Evolutionary conservation across 2,329 filamentous ascomycete species (phyloP).

Genomic region (Aspergillus ibericus): DNA sequence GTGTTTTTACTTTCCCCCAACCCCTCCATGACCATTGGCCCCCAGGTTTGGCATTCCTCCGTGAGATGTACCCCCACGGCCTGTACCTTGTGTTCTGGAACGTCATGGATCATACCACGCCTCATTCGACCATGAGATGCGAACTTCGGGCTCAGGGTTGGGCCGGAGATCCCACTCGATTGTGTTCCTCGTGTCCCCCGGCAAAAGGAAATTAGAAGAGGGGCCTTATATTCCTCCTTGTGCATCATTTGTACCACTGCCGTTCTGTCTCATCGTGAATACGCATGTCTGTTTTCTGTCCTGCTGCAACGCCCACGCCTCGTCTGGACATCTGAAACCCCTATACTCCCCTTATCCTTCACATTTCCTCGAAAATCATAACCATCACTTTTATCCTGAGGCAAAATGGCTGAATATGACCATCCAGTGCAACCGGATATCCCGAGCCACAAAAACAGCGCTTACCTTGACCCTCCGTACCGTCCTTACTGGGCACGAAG

Average conservation of each 20-base stretch:
- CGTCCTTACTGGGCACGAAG: slow-evolving; percentile 43
- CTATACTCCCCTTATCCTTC: neutral
- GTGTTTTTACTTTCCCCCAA: neutral
- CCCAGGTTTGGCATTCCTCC: neutral
- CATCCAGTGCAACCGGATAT: slow-evolving; percentile 21
- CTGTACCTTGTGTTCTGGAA: slow-evolving; percentile 1
- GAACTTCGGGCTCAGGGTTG: neutral
- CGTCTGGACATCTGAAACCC: neutral
- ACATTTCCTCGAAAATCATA: neutral
- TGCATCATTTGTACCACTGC: slow-evolving; percentile 17
- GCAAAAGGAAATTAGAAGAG: slow-evolving; percentile 2
- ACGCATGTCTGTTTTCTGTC: neutral
- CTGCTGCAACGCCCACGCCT: neutral
- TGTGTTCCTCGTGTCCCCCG: neutral
- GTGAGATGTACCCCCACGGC: neutral
- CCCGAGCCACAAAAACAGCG: slow-evolving; percentile 11
- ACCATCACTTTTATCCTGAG: neutral
- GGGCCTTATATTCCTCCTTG: slow-evolving; percentile 3
- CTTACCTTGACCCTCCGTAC: slow-evolving; percentile 24
- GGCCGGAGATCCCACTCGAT: neutral
- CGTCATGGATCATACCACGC: slow-evolving; percentile 5
- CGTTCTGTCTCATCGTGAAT: neutral
- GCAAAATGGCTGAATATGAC: slow-evolving; percentile 26
- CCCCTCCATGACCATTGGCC: neutral
- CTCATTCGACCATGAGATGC: neutral